phyloP scores from a whole-genome alignment of 768 basidiomycete species.

The Kwoniella europaea region DNA sequence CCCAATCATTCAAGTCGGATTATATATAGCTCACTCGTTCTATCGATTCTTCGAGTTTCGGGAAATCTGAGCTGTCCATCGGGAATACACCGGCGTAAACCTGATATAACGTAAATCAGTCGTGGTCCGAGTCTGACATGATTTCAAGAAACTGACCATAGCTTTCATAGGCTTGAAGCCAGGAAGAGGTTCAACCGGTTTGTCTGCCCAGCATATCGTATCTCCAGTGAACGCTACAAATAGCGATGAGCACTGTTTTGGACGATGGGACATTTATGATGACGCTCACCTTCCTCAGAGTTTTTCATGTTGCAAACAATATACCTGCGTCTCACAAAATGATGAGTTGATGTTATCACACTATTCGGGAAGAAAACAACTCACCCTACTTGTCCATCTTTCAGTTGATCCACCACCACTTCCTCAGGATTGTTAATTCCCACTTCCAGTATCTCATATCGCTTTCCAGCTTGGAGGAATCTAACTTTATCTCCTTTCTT shows the following conservation, averaged over 20 bases:
- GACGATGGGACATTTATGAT: too few relatives aligned
- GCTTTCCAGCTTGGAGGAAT: constrained; percentile 81
- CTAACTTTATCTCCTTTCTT: constrained; percentile 91
- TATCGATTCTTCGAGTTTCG: constrained; percentile 94
- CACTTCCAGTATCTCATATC: constrained; percentile 85
- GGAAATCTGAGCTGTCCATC: constrained; percentile 85
- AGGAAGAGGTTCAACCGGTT: constrained; percentile 77
- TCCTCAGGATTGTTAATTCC: constrained; percentile 92
- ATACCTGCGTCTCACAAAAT: constrained; percentile 25
- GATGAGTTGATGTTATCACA: neutral
- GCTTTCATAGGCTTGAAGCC: constrained; percentile 91
- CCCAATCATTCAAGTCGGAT: neutral
- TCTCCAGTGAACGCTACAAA: constrained; percentile 72
- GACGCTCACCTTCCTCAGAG: constrained; percentile 75
- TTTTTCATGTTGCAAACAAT: constrained; percentile 96
- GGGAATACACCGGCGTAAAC: constrained; percentile 96
- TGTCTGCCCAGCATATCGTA: constrained; percentile 78
- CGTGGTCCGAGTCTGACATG: constrained; percentile 10
- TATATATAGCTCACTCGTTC: constrained; percentile 69
- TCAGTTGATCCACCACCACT: constrained; percentile 64
- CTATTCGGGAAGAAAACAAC: neutral
- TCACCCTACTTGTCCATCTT: constrained; percentile 58
- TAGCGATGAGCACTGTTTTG: too few relatives aligned
- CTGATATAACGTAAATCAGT: constrained; percentile 59
- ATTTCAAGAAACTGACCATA: constrained; percentile 68